These are phyloP conservation scores for Mycothermus thermophilus DNA, from an alignment of 495 filamentous ascomycete species.

Conservation along the genomic window DNA sequence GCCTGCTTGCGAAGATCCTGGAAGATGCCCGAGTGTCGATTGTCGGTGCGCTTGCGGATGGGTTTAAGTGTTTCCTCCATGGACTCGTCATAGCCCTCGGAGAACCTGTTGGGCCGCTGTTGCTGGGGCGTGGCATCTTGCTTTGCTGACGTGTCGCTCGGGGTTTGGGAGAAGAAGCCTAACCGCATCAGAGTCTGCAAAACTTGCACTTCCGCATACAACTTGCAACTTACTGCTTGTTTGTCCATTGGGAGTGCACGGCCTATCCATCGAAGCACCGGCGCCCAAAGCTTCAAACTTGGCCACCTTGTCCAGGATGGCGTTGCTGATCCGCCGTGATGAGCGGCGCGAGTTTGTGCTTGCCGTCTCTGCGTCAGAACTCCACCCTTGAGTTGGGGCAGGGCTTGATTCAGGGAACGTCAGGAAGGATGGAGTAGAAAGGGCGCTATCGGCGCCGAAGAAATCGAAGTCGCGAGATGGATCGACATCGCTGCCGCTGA, in stretches of 20 bases:
- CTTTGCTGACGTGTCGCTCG: slow-evolving; percentile 32
- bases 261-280: slow-evolving; percentile 24
- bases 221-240: too few relatives aligned
- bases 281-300: slow-evolving; percentile 35
- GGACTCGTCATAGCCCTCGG: slow-evolving; percentile 40
- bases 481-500: slow-evolving; percentile 13
- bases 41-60: slow-evolving; percentile 15
- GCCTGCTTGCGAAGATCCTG: slow-evolving; percentile 33
- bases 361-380: slow-evolving; percentile 29
- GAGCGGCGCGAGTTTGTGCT: slow-evolving; percentile 20
- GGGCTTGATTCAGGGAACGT: slow-evolving; percentile 29
- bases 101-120: slow-evolving; percentile 27
- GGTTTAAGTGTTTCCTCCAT: slow-evolving; percentile 47
- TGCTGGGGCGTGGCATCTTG: slow-evolving; percentile 14
- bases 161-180: slow-evolving; percentile 38
- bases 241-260: slow-evolving; percentile 46
- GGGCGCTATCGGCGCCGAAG: slow-evolving; percentile 22
- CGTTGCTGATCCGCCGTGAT: slow-evolving; percentile 39
- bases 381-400: slow-evolving; percentile 27
- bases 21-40: slow-evolving; percentile 26
- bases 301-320: slow-evolving; percentile 37
- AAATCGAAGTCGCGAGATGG: slow-evolving; percentile 25
- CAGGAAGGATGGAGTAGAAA: slow-evolving; percentile 35
- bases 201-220: slow-evolving; percentile 31
- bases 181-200: too few relatives aligned